phyloP scores from a whole-genome alignment of 805 yeast genomes.

The Candida gorgasii region DNA sequence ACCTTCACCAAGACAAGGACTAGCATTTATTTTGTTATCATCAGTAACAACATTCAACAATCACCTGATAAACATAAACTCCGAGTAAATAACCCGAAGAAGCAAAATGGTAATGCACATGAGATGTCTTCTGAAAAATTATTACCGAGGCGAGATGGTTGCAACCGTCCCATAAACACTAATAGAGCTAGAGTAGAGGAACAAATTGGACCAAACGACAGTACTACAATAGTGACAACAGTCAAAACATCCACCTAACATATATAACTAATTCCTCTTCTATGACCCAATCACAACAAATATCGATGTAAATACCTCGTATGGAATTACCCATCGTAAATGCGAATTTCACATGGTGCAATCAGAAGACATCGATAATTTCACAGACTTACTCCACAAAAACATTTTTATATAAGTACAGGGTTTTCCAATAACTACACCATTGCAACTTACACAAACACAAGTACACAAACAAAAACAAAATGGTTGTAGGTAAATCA shows the following conservation, averaged over 20 bases:
- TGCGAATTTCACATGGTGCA: constrained; percentile 5
- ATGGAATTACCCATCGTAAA: not conserved
- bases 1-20: too few species aligned
- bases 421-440: not conserved
- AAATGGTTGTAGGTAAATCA: constrained; percentile 16
- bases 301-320: too few species aligned
- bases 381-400: constrained; percentile 10
- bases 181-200: too few species aligned
- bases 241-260: too few species aligned
- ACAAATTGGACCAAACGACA: too few species aligned
- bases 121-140: not conserved
- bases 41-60: too few species aligned
- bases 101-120: too few species aligned
- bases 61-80: constrained; percentile 1
- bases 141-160: constrained; percentile 2
- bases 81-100: not conserved
- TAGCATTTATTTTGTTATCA: too few species aligned
- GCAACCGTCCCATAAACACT: too few species aligned
- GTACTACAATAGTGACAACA: too few species aligned
- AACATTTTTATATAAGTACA: not conserved
- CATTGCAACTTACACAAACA: not conserved
- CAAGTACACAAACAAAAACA: not conserved
- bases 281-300: too few species aligned
- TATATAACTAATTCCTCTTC: too few species aligned
- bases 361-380: not conserved